These are phyloP conservation scores for Alternaria consortialis DNA, from an alignment of 2,329 filamentous ascomycete species.

Conservation along the genomic window DNA sequence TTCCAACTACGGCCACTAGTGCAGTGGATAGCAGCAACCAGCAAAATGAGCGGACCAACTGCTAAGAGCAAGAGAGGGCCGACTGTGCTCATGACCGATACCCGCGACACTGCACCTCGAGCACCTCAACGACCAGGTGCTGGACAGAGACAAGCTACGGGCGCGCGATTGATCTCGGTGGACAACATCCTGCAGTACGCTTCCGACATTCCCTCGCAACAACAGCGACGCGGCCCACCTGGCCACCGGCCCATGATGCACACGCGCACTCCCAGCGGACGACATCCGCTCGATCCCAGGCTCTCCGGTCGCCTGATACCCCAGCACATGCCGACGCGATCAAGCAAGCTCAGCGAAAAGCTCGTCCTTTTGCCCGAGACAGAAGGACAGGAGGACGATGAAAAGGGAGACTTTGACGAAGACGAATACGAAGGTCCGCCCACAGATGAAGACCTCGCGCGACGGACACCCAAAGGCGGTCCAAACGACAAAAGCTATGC, in stretches of 20 bases:
- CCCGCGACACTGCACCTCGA: conserved; percentile 58
- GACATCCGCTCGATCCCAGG: conserved; percentile 63
- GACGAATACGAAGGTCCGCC: conserved; percentile 66
- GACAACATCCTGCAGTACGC: conserved; percentile 95
- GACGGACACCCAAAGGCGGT: conserved; percentile 72
- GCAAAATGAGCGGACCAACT: conserved; percentile 45
- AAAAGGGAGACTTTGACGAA: conserved; percentile 66
- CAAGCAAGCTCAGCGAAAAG: conserved; percentile 95
- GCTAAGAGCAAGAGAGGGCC: conserved; percentile 51
- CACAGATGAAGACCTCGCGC: conserved; percentile 71
- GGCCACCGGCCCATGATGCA: conserved; percentile 60
- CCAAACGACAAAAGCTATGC: conserved; percentile 86
- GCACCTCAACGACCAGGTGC: conserved; percentile 29
- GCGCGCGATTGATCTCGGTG: conserved; percentile 76
- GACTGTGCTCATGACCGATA: conserved; percentile 63
- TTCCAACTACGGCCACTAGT: conserved; percentile 16
- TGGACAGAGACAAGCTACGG: conserved; percentile 47
- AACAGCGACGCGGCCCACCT: conserved; percentile 81
- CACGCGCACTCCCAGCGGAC: conserved; percentile 59
- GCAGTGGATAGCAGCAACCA: conserved; percentile 15
- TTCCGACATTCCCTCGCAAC: conserved; percentile 93
- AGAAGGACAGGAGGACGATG: conserved; percentile 62
- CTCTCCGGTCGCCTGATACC: conserved; percentile 66
- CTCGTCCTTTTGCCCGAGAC: conserved; percentile 93
- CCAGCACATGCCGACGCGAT: conserved; percentile 78